Percentiles rank a stretch among this genome's conserved stretches.
Conservation (phyloP, 106 monocot genomes). For the Phalaenopsis equestris region DNA sequence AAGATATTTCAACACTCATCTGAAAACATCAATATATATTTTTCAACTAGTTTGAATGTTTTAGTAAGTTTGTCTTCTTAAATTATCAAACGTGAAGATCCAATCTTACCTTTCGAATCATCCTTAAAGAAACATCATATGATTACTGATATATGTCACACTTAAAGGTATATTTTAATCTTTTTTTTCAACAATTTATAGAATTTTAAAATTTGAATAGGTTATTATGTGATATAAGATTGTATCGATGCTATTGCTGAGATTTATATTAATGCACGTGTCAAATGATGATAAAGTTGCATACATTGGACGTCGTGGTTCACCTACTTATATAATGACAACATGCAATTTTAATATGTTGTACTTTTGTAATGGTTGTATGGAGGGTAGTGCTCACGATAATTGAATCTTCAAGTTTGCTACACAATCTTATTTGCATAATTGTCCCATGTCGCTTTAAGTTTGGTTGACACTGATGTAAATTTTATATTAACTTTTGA, state of each 20-base stretch:
- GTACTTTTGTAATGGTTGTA: too few species aligned
- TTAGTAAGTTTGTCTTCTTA: background rate
- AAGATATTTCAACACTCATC: background rate
- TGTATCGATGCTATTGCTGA: background rate
- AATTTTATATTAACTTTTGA: too few species aligned
- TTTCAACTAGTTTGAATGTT: background rate
- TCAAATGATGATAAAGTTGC: background rate
- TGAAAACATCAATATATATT: background rate
- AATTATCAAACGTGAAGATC: background rate
- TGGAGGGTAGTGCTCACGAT: too few species aligned
- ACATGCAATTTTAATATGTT: background rate
- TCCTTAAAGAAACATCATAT: background rate
- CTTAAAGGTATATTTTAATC: background rate
- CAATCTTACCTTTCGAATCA: background rate
- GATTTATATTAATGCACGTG: background rate
- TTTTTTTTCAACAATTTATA: too few species aligned
- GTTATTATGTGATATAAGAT: background rate
- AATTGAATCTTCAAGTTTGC: background rate
- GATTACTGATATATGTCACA: background rate
- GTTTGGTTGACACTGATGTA: too few species aligned
- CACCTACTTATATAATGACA: background rate
- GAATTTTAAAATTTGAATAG: too few species aligned
- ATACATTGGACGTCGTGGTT: background rate
- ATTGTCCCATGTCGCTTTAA: too few species aligned
- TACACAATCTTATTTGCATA: background rate